Conservation (phyloP, 257 asterid genomes). For the Cruciata laevipes region DNA sequence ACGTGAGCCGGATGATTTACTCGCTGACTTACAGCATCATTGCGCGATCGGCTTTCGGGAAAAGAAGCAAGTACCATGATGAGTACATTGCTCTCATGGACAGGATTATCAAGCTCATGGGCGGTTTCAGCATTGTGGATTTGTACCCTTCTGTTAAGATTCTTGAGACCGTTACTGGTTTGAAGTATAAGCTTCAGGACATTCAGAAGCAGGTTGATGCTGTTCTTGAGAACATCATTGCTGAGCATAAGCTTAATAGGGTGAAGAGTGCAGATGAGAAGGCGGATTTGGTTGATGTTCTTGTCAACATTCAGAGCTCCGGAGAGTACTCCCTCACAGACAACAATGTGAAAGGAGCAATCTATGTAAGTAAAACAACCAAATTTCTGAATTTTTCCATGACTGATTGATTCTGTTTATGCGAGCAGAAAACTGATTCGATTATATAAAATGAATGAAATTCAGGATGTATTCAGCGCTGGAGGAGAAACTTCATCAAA, state of each 20-base stretch:
- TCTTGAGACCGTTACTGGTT: slow-evolving; percentile 5
- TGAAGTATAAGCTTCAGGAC: background rate
- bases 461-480: background rate
- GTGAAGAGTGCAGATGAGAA: background rate
- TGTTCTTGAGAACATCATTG: background rate
- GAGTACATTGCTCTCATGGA: background rate
- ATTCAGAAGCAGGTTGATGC: slow-evolving; percentile 1
- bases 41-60: background rate
- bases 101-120: background rate
- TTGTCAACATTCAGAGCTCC: background rate
- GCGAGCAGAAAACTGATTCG: background rate
- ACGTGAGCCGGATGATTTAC: background rate
- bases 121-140: background rate
- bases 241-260: background rate
- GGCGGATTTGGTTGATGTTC: slow-evolving; percentile 6
- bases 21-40: background rate
- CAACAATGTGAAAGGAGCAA: slow-evolving; percentile 6
- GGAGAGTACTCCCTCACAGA: background rate
- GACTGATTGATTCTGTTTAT: too few relatives aligned
- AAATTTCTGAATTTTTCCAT: too few relatives aligned
- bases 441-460: background rate
- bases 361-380: background rate
- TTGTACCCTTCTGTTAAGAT: slow-evolving; percentile 6
- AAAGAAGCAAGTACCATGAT: background rate
- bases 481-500: background rate